These are phyloP conservation scores for Medicago arabica DNA, from an alignment of 306 rosid genomes.

Conservation along the genomic window DNA sequence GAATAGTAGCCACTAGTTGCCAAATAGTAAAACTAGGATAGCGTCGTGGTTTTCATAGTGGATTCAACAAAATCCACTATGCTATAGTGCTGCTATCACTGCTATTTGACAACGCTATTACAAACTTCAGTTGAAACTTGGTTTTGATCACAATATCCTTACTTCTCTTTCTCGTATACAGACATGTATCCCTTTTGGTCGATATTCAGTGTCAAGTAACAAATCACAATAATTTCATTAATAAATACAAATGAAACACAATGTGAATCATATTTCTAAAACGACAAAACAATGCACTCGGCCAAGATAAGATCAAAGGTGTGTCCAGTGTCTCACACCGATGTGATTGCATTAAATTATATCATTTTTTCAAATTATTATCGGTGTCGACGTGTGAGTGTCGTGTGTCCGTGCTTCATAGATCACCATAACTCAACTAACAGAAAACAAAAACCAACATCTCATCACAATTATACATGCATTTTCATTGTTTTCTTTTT, in stretches of 20 bases:
- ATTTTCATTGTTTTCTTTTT: not conserved
- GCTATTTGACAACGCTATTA: too few relatives aligned
- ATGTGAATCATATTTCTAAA: not conserved
- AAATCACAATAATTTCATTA: conserved; percentile 14
- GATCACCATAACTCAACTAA: not conserved
- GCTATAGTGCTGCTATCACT: too few relatives aligned
- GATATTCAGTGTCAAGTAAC: conserved; percentile 28
- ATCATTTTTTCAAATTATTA: too few relatives aligned
- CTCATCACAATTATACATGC: not conserved
- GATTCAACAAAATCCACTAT: too few relatives aligned
- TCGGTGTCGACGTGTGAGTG: too few relatives aligned
- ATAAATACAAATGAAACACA: conserved; percentile 16
- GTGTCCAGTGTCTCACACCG: too few relatives aligned
- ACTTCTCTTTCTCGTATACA: not conserved
- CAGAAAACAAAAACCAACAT: conserved; percentile 16
- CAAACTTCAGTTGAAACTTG: conserved; percentile 30
- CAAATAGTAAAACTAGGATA: not conserved
- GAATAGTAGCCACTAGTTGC: not conserved
- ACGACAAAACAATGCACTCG: conserved; percentile 7
- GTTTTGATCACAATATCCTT: conserved; percentile 2
- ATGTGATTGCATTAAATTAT: too few relatives aligned
- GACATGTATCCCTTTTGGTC: conserved; percentile 12
- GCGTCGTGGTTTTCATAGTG: too few relatives aligned
- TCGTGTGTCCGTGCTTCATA: too few relatives aligned
- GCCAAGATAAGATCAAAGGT: not conserved